Conservation (phyloP, 75 land plant genomes). For the Pinus taeda region DNA sequence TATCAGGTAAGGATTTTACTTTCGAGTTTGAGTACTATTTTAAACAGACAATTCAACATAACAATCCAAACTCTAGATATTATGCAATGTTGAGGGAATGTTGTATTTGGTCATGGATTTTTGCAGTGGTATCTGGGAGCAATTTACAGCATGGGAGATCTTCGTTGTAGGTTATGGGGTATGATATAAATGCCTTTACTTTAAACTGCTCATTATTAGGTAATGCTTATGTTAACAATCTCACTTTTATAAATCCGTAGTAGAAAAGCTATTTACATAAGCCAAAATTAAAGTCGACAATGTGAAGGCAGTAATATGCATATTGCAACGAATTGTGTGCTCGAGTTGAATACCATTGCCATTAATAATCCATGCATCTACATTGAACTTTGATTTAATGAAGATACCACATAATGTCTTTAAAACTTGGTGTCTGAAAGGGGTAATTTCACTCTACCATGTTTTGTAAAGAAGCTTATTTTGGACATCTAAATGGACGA, state of each 20-base stretch:
- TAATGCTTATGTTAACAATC: no score
- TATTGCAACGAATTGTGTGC: not conserved
- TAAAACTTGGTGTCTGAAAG: no score
- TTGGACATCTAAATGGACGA: no score
- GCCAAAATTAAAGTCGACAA: not conserved
- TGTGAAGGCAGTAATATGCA: not conserved
- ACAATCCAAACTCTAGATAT: not conserved
- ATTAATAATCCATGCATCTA: no score
- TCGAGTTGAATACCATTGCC: no score
- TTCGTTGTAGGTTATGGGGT: conserved; percentile 96
- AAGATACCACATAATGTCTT: not conserved
- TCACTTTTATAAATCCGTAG: no score
- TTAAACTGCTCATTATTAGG: no score
- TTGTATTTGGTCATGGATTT: not conserved
- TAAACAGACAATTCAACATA: not conserved
- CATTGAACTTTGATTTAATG: not conserved
- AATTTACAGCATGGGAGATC: conserved; percentile 66
- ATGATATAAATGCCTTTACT: conserved; percentile 15
- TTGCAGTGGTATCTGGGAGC: conserved; percentile 78
- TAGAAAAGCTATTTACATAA: not conserved
- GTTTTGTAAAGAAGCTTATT: no score
- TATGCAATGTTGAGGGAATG: not conserved
- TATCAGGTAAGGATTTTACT: conserved; percentile 51
- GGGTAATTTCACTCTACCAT: no score
- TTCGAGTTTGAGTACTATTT: not conserved